These are phyloP conservation scores for Ceratocystis papillata DNA, from an alignment of 2,329 filamentous ascomycete genomes.

Conservation along the genomic window DNA sequence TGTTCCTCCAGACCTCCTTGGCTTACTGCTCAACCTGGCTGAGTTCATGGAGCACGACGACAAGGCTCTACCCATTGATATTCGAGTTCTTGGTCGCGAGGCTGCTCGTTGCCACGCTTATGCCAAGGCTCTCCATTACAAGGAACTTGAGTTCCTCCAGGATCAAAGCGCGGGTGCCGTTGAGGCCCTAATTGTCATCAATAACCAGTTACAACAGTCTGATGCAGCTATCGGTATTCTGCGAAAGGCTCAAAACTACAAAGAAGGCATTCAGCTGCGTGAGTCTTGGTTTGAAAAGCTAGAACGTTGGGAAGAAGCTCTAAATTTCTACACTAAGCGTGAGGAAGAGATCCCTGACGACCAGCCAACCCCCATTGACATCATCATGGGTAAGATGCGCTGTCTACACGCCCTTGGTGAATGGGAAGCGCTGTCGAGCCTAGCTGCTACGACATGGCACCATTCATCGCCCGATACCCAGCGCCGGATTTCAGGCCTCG, in stretches of 20 bases:
- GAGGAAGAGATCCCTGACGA: conserved; percentile 32
- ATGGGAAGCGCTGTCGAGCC: conserved; percentile 82
- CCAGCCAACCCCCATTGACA: conserved; percentile 62
- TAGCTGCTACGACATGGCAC: conserved; percentile 89
- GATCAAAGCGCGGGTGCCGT: conserved; percentile 94
- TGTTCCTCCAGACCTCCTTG: conserved; percentile 88
- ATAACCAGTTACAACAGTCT: conserved; percentile 97
- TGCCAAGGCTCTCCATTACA: conserved; percentile 96
- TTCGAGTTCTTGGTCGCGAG: conserved; percentile 84
- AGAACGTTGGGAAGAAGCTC: conserved; percentile 93
- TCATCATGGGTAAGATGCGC: conserved; percentile 99
- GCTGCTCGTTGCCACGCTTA: conserved; percentile 95
- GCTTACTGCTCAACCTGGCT: conserved; percentile 85
- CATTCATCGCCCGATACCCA: conserved; percentile 80
- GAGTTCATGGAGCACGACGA: conserved; percentile 99
- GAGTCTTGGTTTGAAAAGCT: conserved; percentile 99
- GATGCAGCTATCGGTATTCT: conserved; percentile 97
- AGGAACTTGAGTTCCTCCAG: conserved; percentile 94
- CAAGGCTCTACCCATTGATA: conserved; percentile 95
- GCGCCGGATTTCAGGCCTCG: conserved; percentile 80
- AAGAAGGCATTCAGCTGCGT: conserved; percentile 82
- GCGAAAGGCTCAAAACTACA: conserved; percentile 88
- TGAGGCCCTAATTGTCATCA: conserved; percentile 96
- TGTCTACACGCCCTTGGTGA: conserved; percentile 94
- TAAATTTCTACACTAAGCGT: conserved; percentile 81